Evolutionary conservation across 2,329 filamentous ascomycete genomes (phyloP).

Genomic region (Penicillium palitans): DNA sequence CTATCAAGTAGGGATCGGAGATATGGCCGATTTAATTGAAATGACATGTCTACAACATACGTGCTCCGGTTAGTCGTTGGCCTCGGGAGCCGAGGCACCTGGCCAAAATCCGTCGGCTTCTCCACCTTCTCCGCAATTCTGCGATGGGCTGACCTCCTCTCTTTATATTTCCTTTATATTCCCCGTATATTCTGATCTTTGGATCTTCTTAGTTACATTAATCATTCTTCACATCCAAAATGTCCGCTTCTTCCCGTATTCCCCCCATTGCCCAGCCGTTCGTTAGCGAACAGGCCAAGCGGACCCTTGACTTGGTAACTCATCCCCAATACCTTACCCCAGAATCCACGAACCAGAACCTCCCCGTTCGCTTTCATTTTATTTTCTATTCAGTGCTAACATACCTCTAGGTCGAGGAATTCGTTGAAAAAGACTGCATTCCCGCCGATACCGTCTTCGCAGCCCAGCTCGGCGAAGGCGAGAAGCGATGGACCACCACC

Average conservation of each 20-base stretch:
- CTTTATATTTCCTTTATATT: slow-evolving; percentile 20
- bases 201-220: not conserved
- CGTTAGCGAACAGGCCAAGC: slow-evolving; percentile 81
- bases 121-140: slow-evolving; percentile 32
- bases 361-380: not conserved
- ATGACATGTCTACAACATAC: too few species aligned
- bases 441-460: slow-evolving; percentile 78
- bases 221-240: slow-evolving; percentile 29
- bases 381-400: not conserved
- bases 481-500: slow-evolving; percentile 75
- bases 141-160: slow-evolving; percentile 9
- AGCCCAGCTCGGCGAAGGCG: slow-evolving; percentile 75
- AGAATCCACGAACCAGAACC: not conserved
- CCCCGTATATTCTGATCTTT: not conserved
- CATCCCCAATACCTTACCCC: not conserved
- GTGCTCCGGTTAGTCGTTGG: slow-evolving; percentile 4
- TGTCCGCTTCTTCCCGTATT: slow-evolving; percentile 56
- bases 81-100: slow-evolving; percentile 25
- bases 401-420: slow-evolving; percentile 73
- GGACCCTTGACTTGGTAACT: slow-evolving; percentile 72
- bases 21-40: not conserved
- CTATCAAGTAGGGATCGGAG: not conserved
- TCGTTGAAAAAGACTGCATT: slow-evolving; percentile 94
- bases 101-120: slow-evolving; percentile 31
- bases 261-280: slow-evolving; percentile 59